Base-by-base conservation (phyloP, 2,329 filamentous ascomycete genomes). In the Bretziella fagacearum region DNA sequence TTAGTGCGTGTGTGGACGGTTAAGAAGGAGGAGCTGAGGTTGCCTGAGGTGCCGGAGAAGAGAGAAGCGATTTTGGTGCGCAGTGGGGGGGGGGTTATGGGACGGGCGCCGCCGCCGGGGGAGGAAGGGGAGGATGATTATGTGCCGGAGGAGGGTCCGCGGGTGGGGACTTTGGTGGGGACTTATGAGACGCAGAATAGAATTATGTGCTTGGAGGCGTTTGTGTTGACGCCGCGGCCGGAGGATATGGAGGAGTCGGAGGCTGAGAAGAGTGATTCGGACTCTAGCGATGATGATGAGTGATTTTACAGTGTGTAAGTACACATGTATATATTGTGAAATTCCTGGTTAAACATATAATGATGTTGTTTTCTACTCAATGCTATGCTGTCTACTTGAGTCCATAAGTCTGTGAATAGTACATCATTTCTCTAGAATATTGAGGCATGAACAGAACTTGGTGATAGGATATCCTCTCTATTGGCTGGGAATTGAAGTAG, bases 121-220 rank as follows among this genome's bases (percentile, higher is more conserved):
- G 53, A 50, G 33, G 48, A 51, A 32, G 42, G 32, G 6, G 47
- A 2, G 2, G 33, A 22, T 8, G 47, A 51, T 15, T 35, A 20
- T 7, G 33, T 29, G 48, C 27, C 63, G 51, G 55, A 82, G 17
- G 25, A 29, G n/a, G 49, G 40, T 6, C 22, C 20, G 49, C 29
- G 63, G 51, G 55, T 83, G 18, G 86, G 84, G 15, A 70, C 64
- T 53, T 59, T 93, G 47, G 59, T 94, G 37, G 85, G 79, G 13
- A 77, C 73, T 26, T 91, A 91, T 57, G 81, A 87, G 62, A 94
- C 87, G 18, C 78, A 80, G 39, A 87, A 89, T 59, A 71, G 91
- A 48, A 86, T 96, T 54, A 96, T 87, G 30, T 96, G 91, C 59
- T 59, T 96, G 56, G 78, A 77, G 55, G 81, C 81, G 18, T 96